These are phyloP conservation scores for Stenocarpella maydis DNA, from an alignment of 2,329 filamentous ascomycete genomes.

Conservation along the genomic window DNA sequence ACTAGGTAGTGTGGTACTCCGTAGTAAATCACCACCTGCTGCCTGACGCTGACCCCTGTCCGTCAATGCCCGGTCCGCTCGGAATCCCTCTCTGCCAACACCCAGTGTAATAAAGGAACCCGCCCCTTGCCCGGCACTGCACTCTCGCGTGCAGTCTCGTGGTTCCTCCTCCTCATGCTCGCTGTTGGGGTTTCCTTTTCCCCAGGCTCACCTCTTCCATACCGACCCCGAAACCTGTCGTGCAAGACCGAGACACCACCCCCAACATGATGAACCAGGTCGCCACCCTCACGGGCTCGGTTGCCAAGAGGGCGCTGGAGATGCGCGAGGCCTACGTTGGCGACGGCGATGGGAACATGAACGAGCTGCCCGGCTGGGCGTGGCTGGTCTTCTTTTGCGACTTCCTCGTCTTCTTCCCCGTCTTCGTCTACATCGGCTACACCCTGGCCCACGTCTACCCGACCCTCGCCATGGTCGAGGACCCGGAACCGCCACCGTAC, in stretches of 20 bases:
- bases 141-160: neutral
- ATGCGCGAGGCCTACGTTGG: slow-evolving; percentile 6
- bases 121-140: slow-evolving; percentile 3
- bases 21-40: slow-evolving; percentile 21
- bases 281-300: slow-evolving; percentile 26
- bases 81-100: slow-evolving; percentile 17
- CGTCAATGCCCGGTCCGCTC: slow-evolving; percentile 5
- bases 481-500: slow-evolving; percentile 64
- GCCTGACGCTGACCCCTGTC: slow-evolving; percentile 8
- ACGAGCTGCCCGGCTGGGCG: slow-evolving; percentile 51
- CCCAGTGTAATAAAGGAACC: slow-evolving; percentile 12
- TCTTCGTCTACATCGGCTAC: slow-evolving; percentile 55
- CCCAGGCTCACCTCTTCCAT: neutral
- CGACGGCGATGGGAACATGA: slow-evolving; percentile 25
- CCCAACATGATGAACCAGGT: slow-evolving; percentile 24
- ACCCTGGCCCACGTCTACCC: slow-evolving; percentile 60
- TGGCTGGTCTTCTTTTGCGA: slow-evolving; percentile 50
- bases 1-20: too few relatives aligned
- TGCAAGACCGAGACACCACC: neutral
- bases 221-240: neutral
- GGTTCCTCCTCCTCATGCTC: neutral
- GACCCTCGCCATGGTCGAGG: slow-evolving; percentile 65
- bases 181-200: neutral
- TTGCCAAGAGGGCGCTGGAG: slow-evolving; percentile 32
- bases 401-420: slow-evolving; percentile 55